Evolutionary conservation across 1,284 basidiomycete genomes (phyloP).

Genomic region (Leucocoprinus gongylophorus): DNA sequence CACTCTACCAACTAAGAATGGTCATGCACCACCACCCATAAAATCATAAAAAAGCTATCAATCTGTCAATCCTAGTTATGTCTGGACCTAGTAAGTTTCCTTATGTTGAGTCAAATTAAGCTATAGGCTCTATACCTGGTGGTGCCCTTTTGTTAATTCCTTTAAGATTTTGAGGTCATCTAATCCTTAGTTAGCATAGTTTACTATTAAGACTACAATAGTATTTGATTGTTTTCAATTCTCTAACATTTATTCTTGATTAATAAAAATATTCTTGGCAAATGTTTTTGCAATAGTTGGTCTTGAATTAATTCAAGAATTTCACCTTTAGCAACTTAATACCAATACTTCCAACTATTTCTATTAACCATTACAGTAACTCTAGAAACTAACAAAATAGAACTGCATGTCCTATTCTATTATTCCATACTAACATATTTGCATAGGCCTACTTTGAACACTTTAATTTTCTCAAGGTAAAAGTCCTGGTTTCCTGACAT

Average conservation of each 20-base stretch:
- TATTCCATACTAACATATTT: conserved; percentile 50
- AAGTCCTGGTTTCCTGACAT: conserved; percentile 47
- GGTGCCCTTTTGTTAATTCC: conserved; percentile 42
- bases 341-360: conserved; percentile 57
- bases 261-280: conserved; percentile 62
- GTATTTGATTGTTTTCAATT: conserved; percentile 48
- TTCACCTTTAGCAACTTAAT: conserved; percentile 59
- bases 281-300: conserved; percentile 57
- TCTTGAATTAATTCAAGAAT: conserved; percentile 60
- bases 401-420: conserved; percentile 46
- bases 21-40: conserved; percentile 48
- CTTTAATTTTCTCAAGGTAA: conserved; percentile 58
- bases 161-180: conserved; percentile 44
- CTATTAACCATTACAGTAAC: conserved; percentile 56
- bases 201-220: conserved; percentile 47
- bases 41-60: conserved; percentile 45
- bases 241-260: conserved; percentile 59
- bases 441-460: conserved; percentile 51
- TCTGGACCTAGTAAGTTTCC: conserved; percentile 39
- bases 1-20: conserved; percentile 49
- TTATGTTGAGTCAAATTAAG: conserved; percentile 34
- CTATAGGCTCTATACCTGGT: conserved; percentile 25
- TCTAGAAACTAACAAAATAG: conserved; percentile 52
- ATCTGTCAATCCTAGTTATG: conserved; percentile 47
- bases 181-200: conserved; percentile 54